These are phyloP conservation scores for Exophiala sideris DNA, from an alignment of 2,329 filamentous ascomycete species.

Conservation along the genomic window DNA sequence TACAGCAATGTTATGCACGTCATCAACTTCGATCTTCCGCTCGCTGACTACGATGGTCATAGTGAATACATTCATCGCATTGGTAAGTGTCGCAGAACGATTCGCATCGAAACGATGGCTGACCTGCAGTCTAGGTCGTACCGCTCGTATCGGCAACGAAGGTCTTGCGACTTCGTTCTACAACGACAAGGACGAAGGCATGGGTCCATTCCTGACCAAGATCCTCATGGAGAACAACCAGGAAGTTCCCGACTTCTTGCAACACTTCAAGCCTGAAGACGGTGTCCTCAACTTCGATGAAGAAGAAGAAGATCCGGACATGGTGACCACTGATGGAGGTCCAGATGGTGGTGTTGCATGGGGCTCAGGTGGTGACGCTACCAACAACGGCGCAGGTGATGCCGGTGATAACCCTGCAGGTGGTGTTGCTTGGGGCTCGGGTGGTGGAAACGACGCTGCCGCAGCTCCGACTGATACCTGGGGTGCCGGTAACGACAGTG, in stretches of 20 bases:
- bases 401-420: not conserved
- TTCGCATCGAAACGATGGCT: not conserved
- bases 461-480: constrained; percentile 4
- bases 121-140: constrained; percentile 64
- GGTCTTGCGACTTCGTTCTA: constrained; percentile 89
- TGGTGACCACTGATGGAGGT: constrained; percentile 26
- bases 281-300: constrained; percentile 51
- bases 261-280: constrained; percentile 50
- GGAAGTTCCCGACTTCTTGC: constrained; percentile 75
- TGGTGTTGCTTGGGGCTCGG: constrained; percentile 8
- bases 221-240: constrained; percentile 78
- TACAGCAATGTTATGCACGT: constrained; percentile 84
- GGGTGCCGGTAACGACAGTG: constrained; percentile 2
- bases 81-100: constrained; percentile 52
- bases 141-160: constrained; percentile 84
- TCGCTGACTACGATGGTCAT: constrained; percentile 73
- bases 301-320: constrained; percentile 47
- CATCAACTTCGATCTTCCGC: constrained; percentile 88
- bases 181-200: constrained; percentile 68
- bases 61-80: constrained; percentile 94
- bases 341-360: constrained; percentile 19
- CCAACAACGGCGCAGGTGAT: not conserved
- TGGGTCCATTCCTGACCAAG: constrained; percentile 73
- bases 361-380: constrained; percentile 13
- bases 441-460: constrained; percentile 8